phyloP scores from a whole-genome alignment of 140 eudicot species.

The Erigeron philadelphicus region DNA sequence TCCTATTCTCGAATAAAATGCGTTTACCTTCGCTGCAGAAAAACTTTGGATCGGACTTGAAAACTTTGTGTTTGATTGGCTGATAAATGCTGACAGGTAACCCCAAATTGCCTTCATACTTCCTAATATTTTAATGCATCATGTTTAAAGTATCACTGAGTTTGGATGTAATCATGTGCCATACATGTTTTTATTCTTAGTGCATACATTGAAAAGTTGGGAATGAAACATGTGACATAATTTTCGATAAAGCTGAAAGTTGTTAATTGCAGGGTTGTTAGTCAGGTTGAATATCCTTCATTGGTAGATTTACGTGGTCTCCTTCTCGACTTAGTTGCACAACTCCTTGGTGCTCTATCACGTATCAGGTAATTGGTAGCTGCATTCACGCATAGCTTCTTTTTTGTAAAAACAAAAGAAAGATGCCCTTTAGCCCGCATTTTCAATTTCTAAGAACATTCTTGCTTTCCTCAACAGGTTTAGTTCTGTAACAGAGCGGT shows the following conservation, averaged over 20 bases:
- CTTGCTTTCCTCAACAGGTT: constrained; percentile 44
- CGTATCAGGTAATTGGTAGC: constrained; percentile 64
- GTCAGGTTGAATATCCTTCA: constrained; percentile 98
- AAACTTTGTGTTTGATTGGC: constrained; percentile 97
- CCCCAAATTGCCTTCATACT: constrained; percentile 22
- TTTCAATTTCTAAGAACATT: neutral
- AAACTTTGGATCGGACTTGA: constrained; percentile 97
- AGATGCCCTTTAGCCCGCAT: neutral
- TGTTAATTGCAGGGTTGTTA: constrained; percentile 71
- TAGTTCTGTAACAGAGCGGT: constrained; percentile 96
- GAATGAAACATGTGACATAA: no score
- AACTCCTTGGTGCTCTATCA: constrained; percentile 94
- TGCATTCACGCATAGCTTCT: neutral
- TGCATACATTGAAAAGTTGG: no score
- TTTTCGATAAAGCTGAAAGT: neutral
- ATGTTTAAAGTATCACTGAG: neutral
- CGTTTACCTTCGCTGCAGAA: constrained; percentile 47
- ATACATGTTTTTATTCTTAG: neutral
- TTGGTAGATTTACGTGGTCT: constrained; percentile 91
- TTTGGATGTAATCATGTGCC: neutral
- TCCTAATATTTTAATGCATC: constrained; percentile 4
- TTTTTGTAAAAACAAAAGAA: no score
- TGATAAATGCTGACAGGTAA: constrained; percentile 97
- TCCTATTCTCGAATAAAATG: constrained; percentile 12
- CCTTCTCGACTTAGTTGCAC: constrained; percentile 93